Evolutionary conservation across 139 green algal genomes (phyloP), one percentile per base, ranked within the genome.

Genomic region (Asterochloris erici): DNA sequence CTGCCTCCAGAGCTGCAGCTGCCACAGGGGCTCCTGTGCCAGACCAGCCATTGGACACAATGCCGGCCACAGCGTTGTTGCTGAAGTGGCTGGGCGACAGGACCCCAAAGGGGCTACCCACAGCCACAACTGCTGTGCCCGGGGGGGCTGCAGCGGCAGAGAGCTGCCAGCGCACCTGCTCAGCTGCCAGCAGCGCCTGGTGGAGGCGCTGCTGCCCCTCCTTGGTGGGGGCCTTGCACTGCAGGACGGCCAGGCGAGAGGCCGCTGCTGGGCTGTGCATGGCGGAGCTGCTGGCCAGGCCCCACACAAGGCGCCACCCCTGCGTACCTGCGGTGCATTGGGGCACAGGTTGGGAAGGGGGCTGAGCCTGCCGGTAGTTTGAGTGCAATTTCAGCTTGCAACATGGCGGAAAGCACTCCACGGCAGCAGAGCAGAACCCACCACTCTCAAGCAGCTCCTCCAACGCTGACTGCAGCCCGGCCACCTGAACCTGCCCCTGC

Each of bases 41-140:
- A 1, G 23, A n/a, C 81, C 28, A 63, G 24, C 13, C 28, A 6
- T 77, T 81, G 63, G 85, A 84, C 6, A 93, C 60, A 0, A 86
- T 54, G 13, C 91, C 91, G 27, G 84, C 78, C 17, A 88, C 26
- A 11, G 86, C 47, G 9, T 79, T 85, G 70, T 86, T 89, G 62
- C 29, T 29, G 27, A 95, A 95, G 73, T 95, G 90, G 21, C 79
- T 78, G 4, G 87, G 84, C 0, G 90, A 83, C 63, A 95, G 84
- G n/a, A 83, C 88, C 28, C 90, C 92, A 87, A 95, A 95, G n/a
- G 92, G 91, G 0, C 87, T 88, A 1, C 91, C 92, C 0, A 77
- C 68, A 10, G 88, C 84, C 14, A 60, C 26, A 15, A 90, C 76
- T 19, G 63, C 23, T 1, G 27, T 26, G 47, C 77, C 82, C n/a